phyloP scores from a whole-genome alignment of 352 stramenopile species.

The Peronospora belbahrii region DNA sequence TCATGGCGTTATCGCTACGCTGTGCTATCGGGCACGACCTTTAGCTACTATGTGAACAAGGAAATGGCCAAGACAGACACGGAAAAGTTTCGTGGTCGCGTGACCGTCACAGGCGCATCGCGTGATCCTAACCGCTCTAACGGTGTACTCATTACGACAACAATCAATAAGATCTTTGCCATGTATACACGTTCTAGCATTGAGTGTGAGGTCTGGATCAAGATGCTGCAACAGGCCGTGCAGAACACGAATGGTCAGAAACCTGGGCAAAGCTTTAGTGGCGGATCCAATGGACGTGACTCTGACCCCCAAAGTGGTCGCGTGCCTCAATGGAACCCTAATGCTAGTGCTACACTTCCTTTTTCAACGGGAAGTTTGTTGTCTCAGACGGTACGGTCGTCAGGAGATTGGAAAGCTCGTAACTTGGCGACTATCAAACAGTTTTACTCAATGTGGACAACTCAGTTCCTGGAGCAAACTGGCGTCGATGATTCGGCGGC shows the following conservation, averaged over 20 bases:
- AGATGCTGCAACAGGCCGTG: constrained; percentile 77
- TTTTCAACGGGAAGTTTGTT: constrained; percentile 34
- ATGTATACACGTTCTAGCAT: constrained; percentile 78
- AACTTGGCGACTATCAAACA: constrained; percentile 78
- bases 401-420: constrained; percentile 73
- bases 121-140: constrained; percentile 57
- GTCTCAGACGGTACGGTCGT: constrained; percentile 67
- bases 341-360: constrained; percentile 10
- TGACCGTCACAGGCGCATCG: constrained; percentile 68
- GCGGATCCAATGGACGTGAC: constrained; percentile 40
- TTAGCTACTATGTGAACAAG: constrained; percentile 81
- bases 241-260: constrained; percentile 42
- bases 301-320: constrained; percentile 40
- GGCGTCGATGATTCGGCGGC: constrained; percentile 44
- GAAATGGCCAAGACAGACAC: constrained; percentile 70
- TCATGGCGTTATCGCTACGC: constrained; percentile 82
- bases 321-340: constrained; percentile 27
- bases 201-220: constrained; percentile 80
- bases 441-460: constrained; percentile 77
- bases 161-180: constrained; percentile 80
- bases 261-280: constrained; percentile 45
- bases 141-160: constrained; percentile 77
- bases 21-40: constrained; percentile 67
- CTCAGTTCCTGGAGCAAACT: constrained; percentile 59
- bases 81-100: constrained; percentile 75